Evolutionary conservation across 2,329 filamentous ascomycete genomes (phyloP), one percentile per base, ranked within the genome.

Genomic region (Fusarium algeriense): DNA sequence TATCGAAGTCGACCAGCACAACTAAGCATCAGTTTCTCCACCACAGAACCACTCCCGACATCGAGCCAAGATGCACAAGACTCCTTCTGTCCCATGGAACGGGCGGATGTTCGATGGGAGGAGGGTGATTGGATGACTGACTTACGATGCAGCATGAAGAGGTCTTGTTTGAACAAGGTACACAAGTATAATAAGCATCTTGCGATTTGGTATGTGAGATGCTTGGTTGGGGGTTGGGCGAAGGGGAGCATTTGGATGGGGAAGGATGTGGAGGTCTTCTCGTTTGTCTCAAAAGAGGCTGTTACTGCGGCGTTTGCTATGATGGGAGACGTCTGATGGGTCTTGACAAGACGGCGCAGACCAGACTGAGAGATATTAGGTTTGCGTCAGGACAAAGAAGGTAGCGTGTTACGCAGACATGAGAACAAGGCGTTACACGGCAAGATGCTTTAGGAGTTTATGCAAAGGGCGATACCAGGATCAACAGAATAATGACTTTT

Each of bases 141-240:
- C 10, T 50, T 80, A 20, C 67, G 73, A 14, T 35, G 48, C 0
- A 60, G 63, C 19, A 73, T 80, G 34, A 71, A 70, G 34, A 53
- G 46, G 11, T 71, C 69, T n/a, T 72, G 79, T 5, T 63, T 74
- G 4, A 64, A 61, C 10, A 77, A 76, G 57, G 66, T 80, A 6
- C 73, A 77, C 52, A 75, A 73, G 35, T 73, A 76, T 46, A 80
- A 80, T 49, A 80, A 80, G 45, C 71, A 78, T 41, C 55, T 78
- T 35, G 79, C 79, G 0, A 67, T 80, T 5, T 80, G 78, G 77
- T 74, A 80, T 1, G 71, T 71, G 0, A 63, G 78, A 4, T 64
- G 59, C 13, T 55, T 80, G 44, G 43, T 79, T 1, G 53, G 26
- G 0, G 71, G 45, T 0, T 80, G 79, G 79, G 70, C 74, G 0